phyloP scores from a whole-genome alignment of 2,329 filamentous ascomycete genomes.

The Aspergillus persii region DNA sequence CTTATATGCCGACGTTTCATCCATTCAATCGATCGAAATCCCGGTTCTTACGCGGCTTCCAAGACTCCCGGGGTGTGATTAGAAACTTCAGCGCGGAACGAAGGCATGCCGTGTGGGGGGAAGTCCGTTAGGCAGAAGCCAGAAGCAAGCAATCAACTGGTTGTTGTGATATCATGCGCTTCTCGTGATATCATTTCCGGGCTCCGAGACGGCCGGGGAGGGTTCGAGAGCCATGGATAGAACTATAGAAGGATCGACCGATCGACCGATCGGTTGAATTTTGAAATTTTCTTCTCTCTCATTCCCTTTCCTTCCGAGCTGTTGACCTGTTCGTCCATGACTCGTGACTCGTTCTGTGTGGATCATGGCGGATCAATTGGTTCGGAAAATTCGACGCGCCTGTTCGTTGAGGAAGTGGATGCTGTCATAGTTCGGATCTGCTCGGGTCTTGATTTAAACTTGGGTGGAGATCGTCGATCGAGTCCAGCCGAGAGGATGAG shows the following conservation, averaged over 20 bases:
- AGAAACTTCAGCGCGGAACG: background rate
- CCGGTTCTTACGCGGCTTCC: background rate
- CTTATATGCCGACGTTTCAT: constrained; percentile 4
- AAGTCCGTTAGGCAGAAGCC: no score
- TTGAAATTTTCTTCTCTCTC: background rate
- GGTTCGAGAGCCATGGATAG: background rate
- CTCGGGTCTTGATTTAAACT: background rate
- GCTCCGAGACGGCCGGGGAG: background rate
- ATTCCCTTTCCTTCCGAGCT: no score
- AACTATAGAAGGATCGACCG: no score
- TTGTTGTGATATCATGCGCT: background rate
- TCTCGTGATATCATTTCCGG: constrained; percentile 5
- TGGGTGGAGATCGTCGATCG: background rate
- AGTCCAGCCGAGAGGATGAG: no score
- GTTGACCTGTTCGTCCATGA: no score
- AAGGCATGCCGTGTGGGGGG: background rate
- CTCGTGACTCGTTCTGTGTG: no score
- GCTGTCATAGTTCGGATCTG: background rate
- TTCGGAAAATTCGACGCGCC: background rate
- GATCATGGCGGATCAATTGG: background rate
- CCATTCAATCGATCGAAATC: background rate
- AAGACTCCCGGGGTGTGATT: background rate
- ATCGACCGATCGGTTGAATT: background rate
- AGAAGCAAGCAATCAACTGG: no score
- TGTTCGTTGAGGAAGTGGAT: background rate